Evolutionary conservation across 257 asterid species (phyloP).

Genomic region (Solanum clarkiae): DNA sequence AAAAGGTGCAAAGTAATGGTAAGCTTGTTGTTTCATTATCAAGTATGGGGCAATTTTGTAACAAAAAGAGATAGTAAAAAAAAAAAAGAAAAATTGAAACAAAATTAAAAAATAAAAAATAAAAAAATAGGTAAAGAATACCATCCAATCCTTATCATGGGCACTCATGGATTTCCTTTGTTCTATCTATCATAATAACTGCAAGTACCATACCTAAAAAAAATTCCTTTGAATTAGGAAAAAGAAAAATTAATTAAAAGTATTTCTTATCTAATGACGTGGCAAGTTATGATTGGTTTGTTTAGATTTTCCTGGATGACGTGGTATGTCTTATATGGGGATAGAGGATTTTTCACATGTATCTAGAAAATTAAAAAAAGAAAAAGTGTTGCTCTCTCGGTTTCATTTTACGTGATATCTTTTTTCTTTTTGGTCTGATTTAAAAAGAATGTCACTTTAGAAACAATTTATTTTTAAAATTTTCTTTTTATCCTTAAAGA

Average conservation of each 20-base stretch:
- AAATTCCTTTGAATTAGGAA: constrained; percentile 1
- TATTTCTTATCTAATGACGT: constrained; percentile 42
- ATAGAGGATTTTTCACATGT: constrained; percentile 42
- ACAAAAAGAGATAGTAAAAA: background rate
- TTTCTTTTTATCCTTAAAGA: too few relatives aligned
- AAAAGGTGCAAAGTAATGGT: background rate
- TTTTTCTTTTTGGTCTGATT: too few relatives aligned
- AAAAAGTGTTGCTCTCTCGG: too few relatives aligned
- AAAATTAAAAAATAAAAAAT: background rate
- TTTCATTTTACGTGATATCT: too few relatives aligned
- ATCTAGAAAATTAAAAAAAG: constrained; percentile 17
- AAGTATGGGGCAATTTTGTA: background rate
- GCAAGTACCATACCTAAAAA: constrained; percentile 8
- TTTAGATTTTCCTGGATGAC: constrained; percentile 22
- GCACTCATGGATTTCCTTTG: constrained; percentile 19
- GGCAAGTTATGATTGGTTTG: constrained; percentile 14
- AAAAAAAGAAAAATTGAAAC: background rate
- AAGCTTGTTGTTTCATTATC: background rate
- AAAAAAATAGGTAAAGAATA: background rate
- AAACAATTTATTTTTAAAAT: too few relatives aligned
- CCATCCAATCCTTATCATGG: constrained; percentile 19
- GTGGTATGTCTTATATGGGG: constrained; percentile 42
- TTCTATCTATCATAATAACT: background rate
- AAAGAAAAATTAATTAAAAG: background rate
- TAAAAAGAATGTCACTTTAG: too few relatives aligned